Percentiles rank a stretch among this genome's conserved stretches.
These are phyloP conservation scores for Fusarium tjaetaba DNA, from an alignment of 2,329 filamentous ascomycete genomes.

Conservation along the genomic window DNA sequence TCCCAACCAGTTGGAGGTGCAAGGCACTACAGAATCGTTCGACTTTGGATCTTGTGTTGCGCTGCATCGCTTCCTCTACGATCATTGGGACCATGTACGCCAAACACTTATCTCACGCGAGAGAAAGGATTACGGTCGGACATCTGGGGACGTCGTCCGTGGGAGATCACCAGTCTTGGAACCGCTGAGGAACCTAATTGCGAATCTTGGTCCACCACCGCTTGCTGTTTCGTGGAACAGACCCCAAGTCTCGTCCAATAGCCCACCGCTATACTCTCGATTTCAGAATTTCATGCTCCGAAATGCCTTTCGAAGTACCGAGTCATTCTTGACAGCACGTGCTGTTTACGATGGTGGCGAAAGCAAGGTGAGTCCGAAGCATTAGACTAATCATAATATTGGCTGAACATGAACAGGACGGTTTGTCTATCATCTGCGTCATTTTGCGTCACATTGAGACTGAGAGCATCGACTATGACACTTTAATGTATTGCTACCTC, in stretches of 20 bases:
- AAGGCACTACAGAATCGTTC: conserved; percentile 61
- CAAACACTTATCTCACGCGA: conserved; percentile 71
- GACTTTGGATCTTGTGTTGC: conserved; percentile 78
- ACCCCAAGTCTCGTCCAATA: conserved; percentile 71
- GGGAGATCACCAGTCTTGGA: conserved; percentile 67
- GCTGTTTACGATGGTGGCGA: conserved; percentile 77
- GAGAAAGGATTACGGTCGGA: conserved; percentile 64
- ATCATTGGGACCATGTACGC: conserved; percentile 76
- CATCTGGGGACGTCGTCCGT: conserved; percentile 62
- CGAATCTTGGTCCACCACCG: conserved; percentile 73
- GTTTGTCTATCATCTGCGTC: conserved; percentile 74
- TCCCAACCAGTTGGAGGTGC: conserved; percentile 57
- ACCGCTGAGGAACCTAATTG: conserved; percentile 68
- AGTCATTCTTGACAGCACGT: conserved; percentile 70
- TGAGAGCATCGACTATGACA: conserved; percentile 72
- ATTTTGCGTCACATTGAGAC: conserved; percentile 74
- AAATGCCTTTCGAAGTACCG: conserved; percentile 72
- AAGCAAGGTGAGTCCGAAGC: conserved; percentile 63
- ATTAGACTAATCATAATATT: not conserved
- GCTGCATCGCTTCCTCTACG: conserved; percentile 74
- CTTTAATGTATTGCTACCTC: conserved; percentile 73
- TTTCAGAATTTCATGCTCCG: conserved; percentile 79
- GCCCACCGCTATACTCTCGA: conserved; percentile 70
- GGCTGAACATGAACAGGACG: conserved; percentile 60
- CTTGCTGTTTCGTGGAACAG: conserved; percentile 76